These are phyloP conservation scores for Aspergillus sp. DNA, from an alignment of 2,329 filamentous ascomycete genomes.

Conservation along the genomic window DNA sequence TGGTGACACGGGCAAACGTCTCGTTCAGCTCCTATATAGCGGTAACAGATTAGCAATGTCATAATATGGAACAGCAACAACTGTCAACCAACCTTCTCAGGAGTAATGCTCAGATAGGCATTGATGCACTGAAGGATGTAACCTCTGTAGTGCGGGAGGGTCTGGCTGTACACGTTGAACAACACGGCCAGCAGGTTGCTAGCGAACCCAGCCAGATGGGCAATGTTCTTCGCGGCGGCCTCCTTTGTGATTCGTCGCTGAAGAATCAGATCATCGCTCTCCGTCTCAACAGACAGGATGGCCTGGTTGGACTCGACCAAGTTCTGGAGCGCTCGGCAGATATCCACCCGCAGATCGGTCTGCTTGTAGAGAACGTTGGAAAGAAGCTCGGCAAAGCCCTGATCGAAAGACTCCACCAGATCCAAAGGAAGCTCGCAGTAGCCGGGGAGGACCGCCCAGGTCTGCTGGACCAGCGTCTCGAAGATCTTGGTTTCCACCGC, in stretches of 20 bases:
- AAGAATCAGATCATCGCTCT: slow-evolving; percentile 70
- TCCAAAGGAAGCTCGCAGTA: slow-evolving; percentile 94
- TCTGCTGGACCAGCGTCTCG: slow-evolving; percentile 92
- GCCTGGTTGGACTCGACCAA: slow-evolving; percentile 90
- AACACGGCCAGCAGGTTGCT: slow-evolving; percentile 90
- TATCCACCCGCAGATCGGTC: slow-evolving; percentile 77
- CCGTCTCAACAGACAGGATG: slow-evolving; percentile 67
- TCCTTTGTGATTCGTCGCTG: slow-evolving; percentile 76
- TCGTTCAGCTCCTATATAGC: slow-evolving; percentile 68
- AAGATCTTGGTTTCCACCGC: slow-evolving; percentile 97
- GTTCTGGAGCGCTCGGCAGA: slow-evolving; percentile 82
- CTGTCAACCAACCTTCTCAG: slow-evolving; percentile 49
- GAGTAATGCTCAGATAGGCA: slow-evolving; percentile 85
- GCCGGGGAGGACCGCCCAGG: slow-evolving; percentile 89
- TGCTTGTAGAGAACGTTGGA: slow-evolving; percentile 93
- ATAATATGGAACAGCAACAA: neutral
- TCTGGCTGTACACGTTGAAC: slow-evolving; percentile 99
- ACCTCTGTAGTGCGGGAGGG: slow-evolving; percentile 84
- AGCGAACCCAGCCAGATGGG: slow-evolving; percentile 75
- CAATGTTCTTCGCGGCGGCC: slow-evolving; percentile 74
- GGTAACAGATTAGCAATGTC: neutral
- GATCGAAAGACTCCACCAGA: slow-evolving; percentile 73
- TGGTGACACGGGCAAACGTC: slow-evolving; percentile 83
- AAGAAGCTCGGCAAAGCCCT: slow-evolving; percentile 82
- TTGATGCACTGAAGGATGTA: slow-evolving; percentile 94